A percentile compares a stretch with the other conserved stretches of the same genome.
Evolutionary conservation across 2,329 filamentous ascomycete genomes (phyloP).

Genomic region (Grosmannia huntii): DNA sequence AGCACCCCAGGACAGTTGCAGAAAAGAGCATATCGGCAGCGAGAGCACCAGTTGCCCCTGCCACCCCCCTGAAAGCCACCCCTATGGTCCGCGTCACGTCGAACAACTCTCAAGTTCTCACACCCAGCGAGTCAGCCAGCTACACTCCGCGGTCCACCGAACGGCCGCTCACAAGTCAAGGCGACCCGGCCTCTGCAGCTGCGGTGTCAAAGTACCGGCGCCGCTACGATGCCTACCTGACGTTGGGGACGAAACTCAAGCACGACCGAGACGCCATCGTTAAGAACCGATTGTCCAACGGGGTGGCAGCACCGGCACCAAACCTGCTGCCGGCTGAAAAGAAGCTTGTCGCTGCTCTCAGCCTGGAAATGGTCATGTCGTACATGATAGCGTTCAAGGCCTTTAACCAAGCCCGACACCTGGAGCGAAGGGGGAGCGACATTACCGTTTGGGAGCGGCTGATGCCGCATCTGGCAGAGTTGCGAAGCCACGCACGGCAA

Average conservation of each 20-base stretch:
- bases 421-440: constrained; percentile 31
- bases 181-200: constrained; percentile 14
- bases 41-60: constrained; percentile 22
- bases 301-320: background rate
- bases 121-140: constrained; percentile 32
- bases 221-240: constrained; percentile 24
- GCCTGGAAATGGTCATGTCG: constrained; percentile 36
- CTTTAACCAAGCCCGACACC: constrained; percentile 28
- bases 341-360: constrained; percentile 29
- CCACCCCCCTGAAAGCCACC: constrained; percentile 37
- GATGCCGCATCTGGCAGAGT: constrained; percentile 30
- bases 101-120: constrained; percentile 37
- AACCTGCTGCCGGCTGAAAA: constrained; percentile 19
- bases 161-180: constrained; percentile 23
- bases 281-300: constrained; percentile 12
- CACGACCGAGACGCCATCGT: constrained; percentile 37
- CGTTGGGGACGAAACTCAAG: constrained; percentile 38
- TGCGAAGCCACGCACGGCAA: constrained; percentile 25
- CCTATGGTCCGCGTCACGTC: constrained; percentile 42
- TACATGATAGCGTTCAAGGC: constrained; percentile 43
- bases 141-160: constrained; percentile 27
- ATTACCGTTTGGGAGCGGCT: constrained; percentile 28
- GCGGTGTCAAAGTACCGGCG: constrained; percentile 21
- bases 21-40: constrained; percentile 23
- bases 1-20: constrained; percentile 23